Evolutionary conservation across 2,329 filamentous ascomycete species (phyloP), one percentile per base, ranked within the genome.

Genomic region (Cordyceps javanica): DNA sequence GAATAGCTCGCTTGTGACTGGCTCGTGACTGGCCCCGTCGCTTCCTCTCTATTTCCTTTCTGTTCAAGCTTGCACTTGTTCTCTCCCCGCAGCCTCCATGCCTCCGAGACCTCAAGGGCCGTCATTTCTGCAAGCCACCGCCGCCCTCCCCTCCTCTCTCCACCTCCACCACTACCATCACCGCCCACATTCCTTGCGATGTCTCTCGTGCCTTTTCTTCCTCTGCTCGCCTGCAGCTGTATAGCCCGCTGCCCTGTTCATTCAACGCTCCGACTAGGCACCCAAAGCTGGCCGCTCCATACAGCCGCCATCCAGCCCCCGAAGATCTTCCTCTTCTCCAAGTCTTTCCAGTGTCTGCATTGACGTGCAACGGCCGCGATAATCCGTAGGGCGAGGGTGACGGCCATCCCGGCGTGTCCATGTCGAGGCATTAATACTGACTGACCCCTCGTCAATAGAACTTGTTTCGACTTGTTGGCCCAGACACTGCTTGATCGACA

Each of bases 1-100:
- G 41, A 55, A 28, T 55, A 55, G 21, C 42, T 48, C 23, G 53
- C 32, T 39, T 13, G 32, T 55, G 53, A 55, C 53, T 55, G 53
- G 53, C 53, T n/a, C 53, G 42, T 55, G 53, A 48, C 42, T 16
- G 21, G 30, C 28, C 42, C 42, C 23, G 25, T 45, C 42, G 23
- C 44, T 28, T 5, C 44, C 44, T 46, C 44, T 51, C 50, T n/a
- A n/a, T n/a, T n/a, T n/a, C n/a, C n/a, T n/a, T n/a, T n/a, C n/a
- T n/a, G n/a, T n/a, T n/a, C n/a, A n/a, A 53, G 50, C 50, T 53
- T 51, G 32, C 36, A 16, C 51, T 45, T 34, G 6, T 13, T 36
- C 23, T 14, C 8, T 14, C 38, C 39, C 51, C 51, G 30, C 39
- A 41, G 23, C 36, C n/a, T 32, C 30, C 38, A 8, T 21, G 10